phyloP scores from a whole-genome alignment of 192 early-diverging fungal species.

The Coemansia sp. region DNA sequence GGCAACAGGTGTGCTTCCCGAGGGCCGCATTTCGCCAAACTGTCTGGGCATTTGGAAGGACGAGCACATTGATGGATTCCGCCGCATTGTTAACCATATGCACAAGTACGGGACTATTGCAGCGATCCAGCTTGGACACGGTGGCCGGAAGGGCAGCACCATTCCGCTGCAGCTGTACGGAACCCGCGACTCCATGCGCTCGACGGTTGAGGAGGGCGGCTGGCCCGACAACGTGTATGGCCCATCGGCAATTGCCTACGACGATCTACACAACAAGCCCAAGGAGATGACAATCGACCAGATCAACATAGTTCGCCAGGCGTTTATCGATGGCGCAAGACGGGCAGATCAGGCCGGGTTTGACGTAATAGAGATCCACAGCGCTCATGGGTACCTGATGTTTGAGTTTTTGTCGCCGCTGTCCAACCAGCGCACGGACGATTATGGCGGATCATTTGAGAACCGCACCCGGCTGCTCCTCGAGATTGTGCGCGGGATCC shows the following conservation, averaged over 20 bases:
- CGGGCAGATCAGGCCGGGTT: conserved; percentile 80
- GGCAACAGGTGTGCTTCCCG: conserved; percentile 68
- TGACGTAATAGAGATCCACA: conserved; percentile 86
- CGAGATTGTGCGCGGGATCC: conserved; percentile 65
- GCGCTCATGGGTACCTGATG: conserved; percentile 87
- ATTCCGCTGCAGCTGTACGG: conserved; percentile 19
- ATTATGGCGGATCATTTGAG: conserved; percentile 89
- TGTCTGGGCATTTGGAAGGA: conserved; percentile 83
- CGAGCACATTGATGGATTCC: conserved; percentile 63
- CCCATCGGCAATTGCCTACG: conserved; percentile 60
- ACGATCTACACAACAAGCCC: conserved; percentile 15
- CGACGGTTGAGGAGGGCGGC: conserved; percentile 54
- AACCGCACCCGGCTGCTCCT: conserved; percentile 79
- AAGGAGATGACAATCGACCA: conserved; percentile 65
- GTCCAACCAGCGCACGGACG: conserved; percentile 83
- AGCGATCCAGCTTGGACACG: conserved; percentile 82
- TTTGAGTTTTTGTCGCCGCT: conserved; percentile 77
- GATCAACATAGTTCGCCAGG: conserved; percentile 64
- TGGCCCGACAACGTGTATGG: conserved; percentile 74
- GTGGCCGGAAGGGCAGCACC: conserved; percentile 74
- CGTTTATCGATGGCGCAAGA: conserved; percentile 65
- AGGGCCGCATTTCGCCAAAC: conserved; percentile 79
- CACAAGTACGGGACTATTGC: conserved; percentile 61
- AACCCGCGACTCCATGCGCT: conserved; percentile 8
- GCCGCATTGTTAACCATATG: conserved; percentile 56